Base-by-base conservation (phyloP, 164 flowering plant genomes). In the Vitis cinerea region DNA sequence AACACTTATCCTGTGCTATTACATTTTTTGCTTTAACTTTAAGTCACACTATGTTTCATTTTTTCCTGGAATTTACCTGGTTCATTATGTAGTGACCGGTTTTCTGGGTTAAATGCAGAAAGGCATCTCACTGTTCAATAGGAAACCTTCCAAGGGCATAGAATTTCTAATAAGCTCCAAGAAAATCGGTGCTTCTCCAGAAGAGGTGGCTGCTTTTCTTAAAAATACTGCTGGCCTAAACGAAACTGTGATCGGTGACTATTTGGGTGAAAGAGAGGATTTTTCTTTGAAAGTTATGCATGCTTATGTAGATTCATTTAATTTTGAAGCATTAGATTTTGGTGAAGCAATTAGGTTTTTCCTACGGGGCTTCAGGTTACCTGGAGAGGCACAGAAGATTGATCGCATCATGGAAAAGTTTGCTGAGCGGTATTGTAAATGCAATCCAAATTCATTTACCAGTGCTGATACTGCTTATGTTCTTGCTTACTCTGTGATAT, bases 401-500 rank as follows among this genome's bases (percentile, higher is more conserved):
- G 99, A 96, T 74, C 90, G 99, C 8, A 93, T 96, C 64, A 96
- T 96, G 99, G 99, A 96, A 70, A 96, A 96, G 78, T 93, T 96
- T 86, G 99, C 99, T 57, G 99, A 93, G 74, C 91, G 99, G 64
- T 96, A 85, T 70, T 96, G 99, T 78, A 96, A 93, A 87, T 96
- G 99, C 85, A 91, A 88, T 73, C 97, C 97, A 64, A 84, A 75
- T 71, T 84, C 94, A 63, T 96, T 96, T 75, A 84, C 84, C 49
- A 93, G 95, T 68, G 99, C 99, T 49, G 99, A 93, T 71, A 93
- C 99, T 63, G 99, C 98, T 65, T 96, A 96, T 78, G 98, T 96
- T 81, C 99, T 96, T 73, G 99, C 99, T 23, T 96, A 96, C 80
- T 96, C 99, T 71, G 99, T 93, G 68, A 96, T 96, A 79, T 59